These are phyloP conservation scores for Shiraia sp. DNA, from an alignment of 2,329 filamentous ascomycete genomes.

Conservation along the genomic window DNA sequence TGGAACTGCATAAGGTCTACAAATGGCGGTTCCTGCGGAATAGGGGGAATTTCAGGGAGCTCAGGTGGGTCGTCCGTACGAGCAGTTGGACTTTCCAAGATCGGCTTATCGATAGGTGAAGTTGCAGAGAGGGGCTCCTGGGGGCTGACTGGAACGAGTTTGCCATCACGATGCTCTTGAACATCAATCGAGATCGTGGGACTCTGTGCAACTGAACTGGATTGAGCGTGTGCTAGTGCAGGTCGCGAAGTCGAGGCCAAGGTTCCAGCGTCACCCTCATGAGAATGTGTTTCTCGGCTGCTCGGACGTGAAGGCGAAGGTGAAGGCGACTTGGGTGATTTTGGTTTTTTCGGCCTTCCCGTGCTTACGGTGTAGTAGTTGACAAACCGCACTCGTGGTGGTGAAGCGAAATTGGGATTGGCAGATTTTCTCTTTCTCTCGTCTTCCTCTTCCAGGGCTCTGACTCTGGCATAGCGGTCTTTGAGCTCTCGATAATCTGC, in stretches of 20 bases:
- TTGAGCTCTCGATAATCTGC: slow-evolving; percentile 75
- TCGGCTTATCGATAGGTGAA: slow-evolving; percentile 7
- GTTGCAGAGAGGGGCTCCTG: slow-evolving; percentile 31
- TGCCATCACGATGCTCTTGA: slow-evolving; percentile 50
- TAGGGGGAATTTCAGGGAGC: slow-evolving; percentile 54
- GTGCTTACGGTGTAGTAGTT: slow-evolving; percentile 92
- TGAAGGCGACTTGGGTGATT: slow-evolving; percentile 50
- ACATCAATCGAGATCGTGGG: slow-evolving; percentile 53
- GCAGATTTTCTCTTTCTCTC: slow-evolving; percentile 40
- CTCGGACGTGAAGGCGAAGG: slow-evolving; percentile 22
- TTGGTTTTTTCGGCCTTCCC: slow-evolving; percentile 63
- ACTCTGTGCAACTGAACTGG: slow-evolving; percentile 29
- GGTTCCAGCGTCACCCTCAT: slow-evolving; percentile 7
- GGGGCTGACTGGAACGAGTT: slow-evolving; percentile 33
- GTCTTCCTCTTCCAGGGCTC: slow-evolving; percentile 73
- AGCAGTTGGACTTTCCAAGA: slow-evolving; percentile 1
- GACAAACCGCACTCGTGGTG: slow-evolving; percentile 71
- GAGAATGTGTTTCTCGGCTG: slow-evolving; percentile 7
- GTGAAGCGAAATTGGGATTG: slow-evolving; percentile 34
- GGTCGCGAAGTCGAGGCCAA: slow-evolving; percentile 17
- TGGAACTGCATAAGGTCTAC: slow-evolving; percentile 63
- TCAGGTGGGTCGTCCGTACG: slow-evolving; percentile 10
- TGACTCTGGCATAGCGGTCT: slow-evolving; percentile 69
- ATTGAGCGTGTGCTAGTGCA: slow-evolving; percentile 13
- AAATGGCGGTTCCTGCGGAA: slow-evolving; percentile 59